A percentile compares a stretch with the other conserved stretches of the same genome.
phyloP scores from a whole-genome alignment of 257 asterid species.

The Misopates orontium region DNA sequence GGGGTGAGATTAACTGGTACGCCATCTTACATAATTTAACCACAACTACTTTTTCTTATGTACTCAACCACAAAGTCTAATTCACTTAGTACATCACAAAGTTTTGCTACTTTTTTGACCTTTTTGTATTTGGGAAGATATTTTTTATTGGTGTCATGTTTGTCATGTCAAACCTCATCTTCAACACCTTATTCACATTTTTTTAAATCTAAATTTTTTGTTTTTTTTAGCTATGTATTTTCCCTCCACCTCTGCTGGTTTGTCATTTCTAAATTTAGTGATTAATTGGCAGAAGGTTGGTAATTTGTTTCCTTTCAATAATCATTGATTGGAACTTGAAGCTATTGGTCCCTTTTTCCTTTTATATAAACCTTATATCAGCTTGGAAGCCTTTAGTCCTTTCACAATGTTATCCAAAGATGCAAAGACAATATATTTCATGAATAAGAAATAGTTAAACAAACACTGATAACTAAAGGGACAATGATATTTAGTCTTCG shows the following conservation, averaged over 20 bases:
- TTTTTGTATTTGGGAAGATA: too few relatives aligned
- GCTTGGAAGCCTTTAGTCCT: not conserved
- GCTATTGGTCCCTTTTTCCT: not conserved
- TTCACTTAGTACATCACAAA: not conserved
- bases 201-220: not conserved
- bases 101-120: not conserved
- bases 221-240: not conserved
- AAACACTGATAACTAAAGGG: not conserved
- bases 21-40: conserved; percentile 8
- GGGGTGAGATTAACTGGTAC: conserved; percentile 29
- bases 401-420: not conserved
- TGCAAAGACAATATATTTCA: too few relatives aligned
- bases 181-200: conserved; percentile 15
- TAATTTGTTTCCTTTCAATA: not conserved
- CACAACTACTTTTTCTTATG: not conserved
- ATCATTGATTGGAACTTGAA: not conserved
- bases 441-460: too few relatives aligned
- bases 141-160: conserved; percentile 22
- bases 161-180: conserved; percentile 15
- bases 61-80: conserved; percentile 21
- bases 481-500: not conserved
- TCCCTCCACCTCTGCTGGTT: not conserved
- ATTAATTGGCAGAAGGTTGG: not conserved
- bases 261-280: conserved; percentile 4
- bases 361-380: not conserved